Conservation (phyloP, 768 basidiomycete species). For the Russula foetens region DNA sequence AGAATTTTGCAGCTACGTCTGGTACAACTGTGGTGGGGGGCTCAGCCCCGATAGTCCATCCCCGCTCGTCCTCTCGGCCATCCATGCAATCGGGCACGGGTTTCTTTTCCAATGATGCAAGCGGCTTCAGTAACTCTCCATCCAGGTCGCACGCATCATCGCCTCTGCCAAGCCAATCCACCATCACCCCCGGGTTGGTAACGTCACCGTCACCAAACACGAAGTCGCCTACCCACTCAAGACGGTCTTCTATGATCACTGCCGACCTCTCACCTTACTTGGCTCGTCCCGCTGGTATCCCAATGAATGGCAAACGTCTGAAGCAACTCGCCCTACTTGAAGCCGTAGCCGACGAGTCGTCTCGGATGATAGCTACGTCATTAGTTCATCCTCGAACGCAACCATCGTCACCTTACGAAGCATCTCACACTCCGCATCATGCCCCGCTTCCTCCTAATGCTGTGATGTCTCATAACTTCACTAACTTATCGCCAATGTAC, state of each 20-base stretch:
- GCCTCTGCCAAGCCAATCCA: not conserved
- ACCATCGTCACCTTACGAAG: not conserved
- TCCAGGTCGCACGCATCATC: not conserved
- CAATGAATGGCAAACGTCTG: slow-evolving; percentile 52
- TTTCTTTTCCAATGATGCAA: not conserved
- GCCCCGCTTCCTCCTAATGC: slow-evolving; percentile 7
- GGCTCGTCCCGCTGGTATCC: slow-evolving; percentile 43
- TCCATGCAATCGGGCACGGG: not conserved
- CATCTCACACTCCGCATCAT: not conserved
- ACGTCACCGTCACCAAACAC: slow-evolving; percentile 10
- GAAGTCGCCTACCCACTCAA: slow-evolving; percentile 25
- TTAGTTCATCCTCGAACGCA: slow-evolving; percentile 19
- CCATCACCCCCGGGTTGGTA: slow-evolving; percentile 9
- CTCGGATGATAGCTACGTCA: slow-evolving; percentile 39
- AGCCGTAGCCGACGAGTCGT: slow-evolving; percentile 65
- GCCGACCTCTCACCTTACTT: slow-evolving; percentile 69
- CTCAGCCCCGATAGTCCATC: not conserved
- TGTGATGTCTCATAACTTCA: slow-evolving; percentile 16
- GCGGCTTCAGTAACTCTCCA: not conserved
- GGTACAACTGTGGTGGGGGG: not conserved
- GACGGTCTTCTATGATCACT: slow-evolving; percentile 37
- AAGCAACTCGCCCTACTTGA: slow-evolving; percentile 67
- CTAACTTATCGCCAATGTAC: slow-evolving; percentile 22
- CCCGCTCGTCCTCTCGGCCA: not conserved
- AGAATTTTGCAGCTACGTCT: not conserved